Conservation (phyloP, 1,284 basidiomycete species). For the Cerrena zonata region DNA sequence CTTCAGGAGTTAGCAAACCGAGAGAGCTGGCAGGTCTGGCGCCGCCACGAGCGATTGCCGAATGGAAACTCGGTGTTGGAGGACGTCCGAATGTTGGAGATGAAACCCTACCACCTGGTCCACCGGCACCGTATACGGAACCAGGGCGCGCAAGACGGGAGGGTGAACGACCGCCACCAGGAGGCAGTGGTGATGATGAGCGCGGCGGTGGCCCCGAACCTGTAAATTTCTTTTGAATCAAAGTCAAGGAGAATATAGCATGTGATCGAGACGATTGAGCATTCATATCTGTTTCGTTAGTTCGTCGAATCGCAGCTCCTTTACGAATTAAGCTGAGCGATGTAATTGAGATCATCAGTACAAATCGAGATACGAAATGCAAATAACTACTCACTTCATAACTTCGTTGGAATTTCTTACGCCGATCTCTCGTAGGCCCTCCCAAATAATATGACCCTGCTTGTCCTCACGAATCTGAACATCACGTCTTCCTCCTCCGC, state of each 20-base stretch:
- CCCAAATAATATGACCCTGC: conserved; percentile 95
- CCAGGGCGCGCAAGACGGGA: conserved; percentile 74
- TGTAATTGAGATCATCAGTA: background rate
- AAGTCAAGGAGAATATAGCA: conserved; percentile 94
- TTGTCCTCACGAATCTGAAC: conserved; percentile 97
- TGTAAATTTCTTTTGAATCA: conserved; percentile 80
- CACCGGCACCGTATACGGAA: conserved; percentile 48
- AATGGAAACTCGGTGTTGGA: conserved; percentile 67
- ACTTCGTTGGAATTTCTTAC: conserved; percentile 83
- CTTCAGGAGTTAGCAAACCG: conserved; percentile 48
- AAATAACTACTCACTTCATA: conserved; percentile 65
- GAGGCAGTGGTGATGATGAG: conserved; percentile 69
- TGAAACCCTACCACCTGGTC: conserved; percentile 47
- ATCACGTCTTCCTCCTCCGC: conserved; percentile 61
- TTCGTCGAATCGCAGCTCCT: conserved; percentile 85
- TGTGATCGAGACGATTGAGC: conserved; percentile 95
- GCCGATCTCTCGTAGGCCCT: conserved; percentile 84
- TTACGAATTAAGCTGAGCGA: conserved; percentile 66
- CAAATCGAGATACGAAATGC: background rate
- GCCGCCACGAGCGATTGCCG: conserved; percentile 64
- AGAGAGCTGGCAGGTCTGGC: conserved; percentile 72
- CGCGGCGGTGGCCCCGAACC: conserved; percentile 64
- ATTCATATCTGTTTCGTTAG: conserved; percentile 98
- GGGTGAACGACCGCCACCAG: conserved; percentile 59
- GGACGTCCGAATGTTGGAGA: conserved; percentile 74